These are phyloP conservation scores for Trichoderma virens DNA, from an alignment of 495 filamentous ascomycete genomes.

Conservation along the genomic window DNA sequence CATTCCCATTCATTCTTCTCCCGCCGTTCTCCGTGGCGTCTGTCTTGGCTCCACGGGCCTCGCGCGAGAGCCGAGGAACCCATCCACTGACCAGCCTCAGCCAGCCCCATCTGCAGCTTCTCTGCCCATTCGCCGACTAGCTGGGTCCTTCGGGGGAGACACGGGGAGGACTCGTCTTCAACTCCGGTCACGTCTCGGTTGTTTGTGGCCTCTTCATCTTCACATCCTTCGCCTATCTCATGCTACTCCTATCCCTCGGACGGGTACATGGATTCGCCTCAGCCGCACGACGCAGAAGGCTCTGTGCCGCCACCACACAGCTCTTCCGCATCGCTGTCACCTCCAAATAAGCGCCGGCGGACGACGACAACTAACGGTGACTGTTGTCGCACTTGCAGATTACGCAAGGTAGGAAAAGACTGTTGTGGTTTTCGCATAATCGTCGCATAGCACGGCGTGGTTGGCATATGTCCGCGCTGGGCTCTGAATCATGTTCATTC, in stretches of 20 bases:
- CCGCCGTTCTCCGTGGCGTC: slow-evolving; percentile 7
- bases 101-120: slow-evolving; percentile 6
- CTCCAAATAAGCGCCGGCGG: slow-evolving; percentile 12
- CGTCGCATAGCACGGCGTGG: neutral
- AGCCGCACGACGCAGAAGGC: slow-evolving; percentile 1
- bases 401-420: slow-evolving; percentile 12
- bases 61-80: slow-evolving; percentile 8
- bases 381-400: slow-evolving; percentile 14
- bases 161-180: neutral
- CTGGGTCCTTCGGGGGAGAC: neutral
- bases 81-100: slow-evolving; percentile 5
- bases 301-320: slow-evolving; percentile 2
- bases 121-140: neutral
- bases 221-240: neutral
- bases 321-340: neutral
- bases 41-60: slow-evolving; percentile 8
- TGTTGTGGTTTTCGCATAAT: neutral
- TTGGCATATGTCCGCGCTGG: neutral
- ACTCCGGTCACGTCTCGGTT: neutral
- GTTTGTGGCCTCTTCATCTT: neutral
- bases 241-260: neutral
- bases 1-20: slow-evolving; percentile 5
- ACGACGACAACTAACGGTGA: slow-evolving; percentile 2
- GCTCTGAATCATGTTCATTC: neutral
- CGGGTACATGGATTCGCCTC: neutral